phyloP scores from a whole-genome alignment of 2,329 filamentous ascomycete genomes.

The Monosporascus sp. region DNA sequence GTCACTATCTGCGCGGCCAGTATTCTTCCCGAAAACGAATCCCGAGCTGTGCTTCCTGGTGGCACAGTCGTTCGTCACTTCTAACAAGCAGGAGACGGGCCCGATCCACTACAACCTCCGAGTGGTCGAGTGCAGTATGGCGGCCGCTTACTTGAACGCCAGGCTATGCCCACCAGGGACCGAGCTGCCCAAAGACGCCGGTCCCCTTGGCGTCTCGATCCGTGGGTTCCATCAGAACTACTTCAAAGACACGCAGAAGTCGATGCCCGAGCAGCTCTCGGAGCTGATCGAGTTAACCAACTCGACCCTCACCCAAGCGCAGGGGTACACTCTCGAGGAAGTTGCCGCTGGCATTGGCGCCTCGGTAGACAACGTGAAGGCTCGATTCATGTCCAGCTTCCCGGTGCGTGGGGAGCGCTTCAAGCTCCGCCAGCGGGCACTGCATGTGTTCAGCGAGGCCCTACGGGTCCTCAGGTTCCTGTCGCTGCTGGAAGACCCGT shows the following conservation, averaged over 20 bases:
- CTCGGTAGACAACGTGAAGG: constrained; percentile 65
- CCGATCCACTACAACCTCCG: constrained; percentile 95
- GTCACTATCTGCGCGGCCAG: constrained; percentile 66
- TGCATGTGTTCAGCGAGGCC: constrained; percentile 89
- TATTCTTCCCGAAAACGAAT: constrained; percentile 74
- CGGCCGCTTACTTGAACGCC: constrained; percentile 64
- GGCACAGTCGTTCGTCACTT: constrained; percentile 87
- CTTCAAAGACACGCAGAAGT: constrained; percentile 52
- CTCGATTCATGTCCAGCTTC: constrained; percentile 79
- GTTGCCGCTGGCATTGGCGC: constrained; percentile 68
- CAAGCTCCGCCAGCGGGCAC: constrained; percentile 78
- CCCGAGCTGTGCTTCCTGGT: constrained; percentile 89
- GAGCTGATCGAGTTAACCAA: constrained; percentile 66
- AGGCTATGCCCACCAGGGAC: constrained; percentile 51
- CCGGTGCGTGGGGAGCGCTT: constrained; percentile 84
- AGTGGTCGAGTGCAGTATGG: constrained; percentile 91
- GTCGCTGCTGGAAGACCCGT: constrained; percentile 59
- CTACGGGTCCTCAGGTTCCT: constrained; percentile 81
- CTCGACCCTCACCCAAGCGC: constrained; percentile 66
- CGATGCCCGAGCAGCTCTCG: constrained; percentile 62
- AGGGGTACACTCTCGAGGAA: constrained; percentile 85
- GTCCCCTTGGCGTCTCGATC: constrained; percentile 76
- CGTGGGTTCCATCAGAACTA: constrained; percentile 83
- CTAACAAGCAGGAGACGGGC: constrained; percentile 91
- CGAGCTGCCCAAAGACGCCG: constrained; percentile 67